phyloP scores from a whole-genome alignment of 306 rosid genomes.

The Castanospermum australe region DNA sequence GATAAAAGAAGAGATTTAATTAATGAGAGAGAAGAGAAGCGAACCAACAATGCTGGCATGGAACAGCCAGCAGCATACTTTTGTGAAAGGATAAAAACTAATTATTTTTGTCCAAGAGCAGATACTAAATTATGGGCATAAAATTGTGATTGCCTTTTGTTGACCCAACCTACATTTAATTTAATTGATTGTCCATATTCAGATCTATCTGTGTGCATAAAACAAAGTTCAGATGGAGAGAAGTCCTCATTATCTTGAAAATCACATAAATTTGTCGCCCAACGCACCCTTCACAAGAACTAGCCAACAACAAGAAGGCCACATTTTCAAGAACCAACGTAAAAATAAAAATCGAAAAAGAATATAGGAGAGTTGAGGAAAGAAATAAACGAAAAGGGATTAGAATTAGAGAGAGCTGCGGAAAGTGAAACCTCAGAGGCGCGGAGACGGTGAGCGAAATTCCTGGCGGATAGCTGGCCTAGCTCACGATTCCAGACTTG shows the following conservation, averaged over 20 bases:
- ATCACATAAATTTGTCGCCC: not conserved
- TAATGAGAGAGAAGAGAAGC: no score
- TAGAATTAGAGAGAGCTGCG: not conserved
- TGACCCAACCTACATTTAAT: not conserved
- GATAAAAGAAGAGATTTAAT: no score
- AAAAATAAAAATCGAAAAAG: not conserved
- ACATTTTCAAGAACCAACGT: not conserved
- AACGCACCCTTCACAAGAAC: not conserved
- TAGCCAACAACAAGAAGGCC: no score
- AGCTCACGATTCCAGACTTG: conserved; percentile 60
- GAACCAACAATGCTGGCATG: no score
- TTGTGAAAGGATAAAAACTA: not conserved
- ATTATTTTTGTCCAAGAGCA: not conserved
- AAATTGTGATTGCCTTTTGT: not conserved
- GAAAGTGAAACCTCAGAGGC: conserved; percentile 46
- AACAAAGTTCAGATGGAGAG: not conserved
- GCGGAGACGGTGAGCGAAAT: conserved; percentile 49
- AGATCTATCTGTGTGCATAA: no score
- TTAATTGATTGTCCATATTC: not conserved
- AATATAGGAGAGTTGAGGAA: no score
- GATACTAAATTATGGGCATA: no score
- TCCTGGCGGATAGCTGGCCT: conserved; percentile 50
- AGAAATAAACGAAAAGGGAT: no score
- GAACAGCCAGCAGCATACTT: not conserved
- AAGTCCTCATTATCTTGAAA: not conserved